Percentiles rank a stretch among this genome's conserved stretches.
Conservation (phyloP, 2,329 filamentous ascomycete genomes). For the Pseudocercospora ulei region DNA sequence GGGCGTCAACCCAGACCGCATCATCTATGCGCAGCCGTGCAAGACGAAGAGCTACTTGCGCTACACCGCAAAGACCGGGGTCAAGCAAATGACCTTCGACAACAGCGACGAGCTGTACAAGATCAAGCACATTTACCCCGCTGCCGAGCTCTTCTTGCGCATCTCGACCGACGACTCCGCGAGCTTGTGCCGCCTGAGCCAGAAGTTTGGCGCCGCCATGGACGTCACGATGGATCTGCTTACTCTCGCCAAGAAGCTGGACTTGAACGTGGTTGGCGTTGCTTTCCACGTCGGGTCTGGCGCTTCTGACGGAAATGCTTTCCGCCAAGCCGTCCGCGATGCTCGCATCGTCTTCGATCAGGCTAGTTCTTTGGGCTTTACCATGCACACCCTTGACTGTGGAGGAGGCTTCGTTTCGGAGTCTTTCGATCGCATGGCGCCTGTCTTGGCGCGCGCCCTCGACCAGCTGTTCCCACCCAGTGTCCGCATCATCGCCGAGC, state of each 20-base stretch:
- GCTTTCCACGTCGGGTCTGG: conserved; percentile 98
- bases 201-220: conserved; percentile 92
- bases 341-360: conserved; percentile 83
- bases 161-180: conserved; percentile 95
- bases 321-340: conserved; percentile 81
- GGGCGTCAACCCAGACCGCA: conserved; percentile 75
- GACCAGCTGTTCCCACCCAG: conserved; percentile 78
- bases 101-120: conserved; percentile 97
- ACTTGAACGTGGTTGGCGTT: conserved; percentile 85
- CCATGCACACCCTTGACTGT: conserved; percentile 80
- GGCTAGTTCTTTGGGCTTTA: conserved; percentile 63
- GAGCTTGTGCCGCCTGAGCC: conserved; percentile 84
- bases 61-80: conserved; percentile 71
- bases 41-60: conserved; percentile 98
- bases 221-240: conserved; percentile 71
- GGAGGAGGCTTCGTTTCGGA: conserved; percentile 88
- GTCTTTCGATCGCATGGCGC: conserved; percentile 83
- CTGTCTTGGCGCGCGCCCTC: conserved; percentile 65
- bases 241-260: conserved; percentile 66
- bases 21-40: conserved; percentile 98
- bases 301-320: conserved; percentile 84
- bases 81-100: conserved; percentile 99
- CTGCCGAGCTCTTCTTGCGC: conserved; percentile 82
- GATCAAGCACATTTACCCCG: conserved; percentile 82
- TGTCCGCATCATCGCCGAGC: conserved; percentile 86